A percentile compares a stretch with the other conserved stretches of the same genome.
Conservation (phyloP, 805 yeast genomes). For the Starmerella gropengiesseri region DNA sequence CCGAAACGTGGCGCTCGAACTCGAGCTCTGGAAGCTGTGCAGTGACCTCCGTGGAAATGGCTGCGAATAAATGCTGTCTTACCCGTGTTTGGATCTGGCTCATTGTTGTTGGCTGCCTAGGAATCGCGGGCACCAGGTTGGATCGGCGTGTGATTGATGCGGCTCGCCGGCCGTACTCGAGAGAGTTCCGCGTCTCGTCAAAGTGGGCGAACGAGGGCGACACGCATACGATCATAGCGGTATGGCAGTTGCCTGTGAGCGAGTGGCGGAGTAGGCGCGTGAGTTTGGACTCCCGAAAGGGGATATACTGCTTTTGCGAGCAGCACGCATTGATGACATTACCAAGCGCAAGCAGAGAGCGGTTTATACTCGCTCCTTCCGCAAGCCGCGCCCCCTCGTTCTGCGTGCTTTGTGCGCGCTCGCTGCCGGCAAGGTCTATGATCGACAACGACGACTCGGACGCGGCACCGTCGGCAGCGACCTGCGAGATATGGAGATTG, state of each 20-base stretch:
- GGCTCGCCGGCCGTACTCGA: slow-evolving; percentile 85
- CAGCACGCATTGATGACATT: slow-evolving; percentile 73
- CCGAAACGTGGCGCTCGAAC: no score
- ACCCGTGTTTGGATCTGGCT: not conserved
- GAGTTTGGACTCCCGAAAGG: slow-evolving; percentile 82
- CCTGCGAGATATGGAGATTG: slow-evolving; percentile 50
- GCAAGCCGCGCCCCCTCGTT: slow-evolving; percentile 70
- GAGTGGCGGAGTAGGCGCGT: slow-evolving; percentile 82
- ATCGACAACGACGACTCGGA: slow-evolving; percentile 58
- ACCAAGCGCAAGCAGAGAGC: slow-evolving; percentile 78
- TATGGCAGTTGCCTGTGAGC: slow-evolving; percentile 86
- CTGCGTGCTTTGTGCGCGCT: slow-evolving; percentile 80
- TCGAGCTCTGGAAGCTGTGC: no score
- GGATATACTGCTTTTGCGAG: slow-evolving; percentile 54
- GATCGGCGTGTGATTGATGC: slow-evolving; percentile 1
- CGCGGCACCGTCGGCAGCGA: not conserved
- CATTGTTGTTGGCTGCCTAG: not conserved
- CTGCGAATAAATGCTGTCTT: no score
- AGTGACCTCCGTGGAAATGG: no score
- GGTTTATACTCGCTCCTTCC: slow-evolving; percentile 91
- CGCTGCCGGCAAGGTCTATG: slow-evolving; percentile 91
- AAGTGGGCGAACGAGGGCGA: slow-evolving; percentile 80
- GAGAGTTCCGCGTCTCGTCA: slow-evolving; percentile 84
- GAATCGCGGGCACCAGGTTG: no score
- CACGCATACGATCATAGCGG: slow-evolving; percentile 91